Conservation (phyloP, 164 flowering plant genomes). For the Aristolochia contorta region DNA sequence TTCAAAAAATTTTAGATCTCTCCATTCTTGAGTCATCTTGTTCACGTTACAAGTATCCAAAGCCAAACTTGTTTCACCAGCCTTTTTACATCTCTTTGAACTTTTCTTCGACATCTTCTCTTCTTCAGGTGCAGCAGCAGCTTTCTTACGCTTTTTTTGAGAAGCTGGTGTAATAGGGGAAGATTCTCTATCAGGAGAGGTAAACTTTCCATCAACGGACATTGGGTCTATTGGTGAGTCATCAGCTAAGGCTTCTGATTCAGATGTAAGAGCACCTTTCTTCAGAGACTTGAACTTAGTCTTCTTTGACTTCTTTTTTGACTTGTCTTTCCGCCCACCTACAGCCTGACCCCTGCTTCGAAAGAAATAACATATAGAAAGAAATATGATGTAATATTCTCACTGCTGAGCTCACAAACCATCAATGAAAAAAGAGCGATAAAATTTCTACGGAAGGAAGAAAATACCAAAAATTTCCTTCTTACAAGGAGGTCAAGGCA, state of each 20-base stretch:
- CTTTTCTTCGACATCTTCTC: slow-evolving; percentile 40
- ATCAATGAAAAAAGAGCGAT: no score
- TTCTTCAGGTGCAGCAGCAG: slow-evolving; percentile 25
- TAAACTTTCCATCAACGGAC: slow-evolving; percentile 45
- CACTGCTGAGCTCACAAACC: no score
- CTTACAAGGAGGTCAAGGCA: no score
- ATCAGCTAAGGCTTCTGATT: slow-evolving; percentile 26
- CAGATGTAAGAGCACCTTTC: slow-evolving; percentile 69
- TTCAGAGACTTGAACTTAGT: slow-evolving; percentile 90
- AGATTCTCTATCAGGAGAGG: slow-evolving; percentile 22
- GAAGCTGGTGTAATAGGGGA: slow-evolving; percentile 5
- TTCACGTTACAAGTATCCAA: slow-evolving; percentile 16
- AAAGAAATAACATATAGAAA: slow-evolving; percentile 2
- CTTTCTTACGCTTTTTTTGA: slow-evolving; percentile 56
- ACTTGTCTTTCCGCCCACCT: slow-evolving; percentile 41
- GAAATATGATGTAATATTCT: no score
- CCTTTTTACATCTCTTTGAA: slow-evolving; percentile 56
- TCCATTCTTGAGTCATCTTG: slow-evolving; percentile 29
- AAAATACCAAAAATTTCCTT: no score
- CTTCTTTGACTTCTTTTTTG: slow-evolving; percentile 84
- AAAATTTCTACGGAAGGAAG: no score
- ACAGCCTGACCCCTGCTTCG: slow-evolving; percentile 39
- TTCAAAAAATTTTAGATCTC: slow-evolving; percentile 33
- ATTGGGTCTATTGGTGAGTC: slow-evolving; percentile 35
- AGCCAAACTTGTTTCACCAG: slow-evolving; percentile 16